Conservation (phyloP, 768 basidiomycete genomes). For the Royoungia palumana region DNA sequence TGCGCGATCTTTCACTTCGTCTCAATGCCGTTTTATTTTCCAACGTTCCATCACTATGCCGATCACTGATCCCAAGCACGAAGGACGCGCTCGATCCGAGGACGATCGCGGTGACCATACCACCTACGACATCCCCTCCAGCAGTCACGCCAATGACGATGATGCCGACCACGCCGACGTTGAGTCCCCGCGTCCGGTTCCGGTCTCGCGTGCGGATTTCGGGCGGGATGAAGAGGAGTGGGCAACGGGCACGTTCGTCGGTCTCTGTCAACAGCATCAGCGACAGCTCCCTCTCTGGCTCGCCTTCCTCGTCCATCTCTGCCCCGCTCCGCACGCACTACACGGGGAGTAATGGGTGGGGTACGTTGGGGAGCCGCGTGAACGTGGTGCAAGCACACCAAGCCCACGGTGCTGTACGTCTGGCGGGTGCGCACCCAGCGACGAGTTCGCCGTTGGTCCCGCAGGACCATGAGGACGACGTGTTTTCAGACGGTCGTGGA, state of each 20-base stretch:
- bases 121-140: too few species aligned
- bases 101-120: too few species aligned
- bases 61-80: constrained; percentile 3
- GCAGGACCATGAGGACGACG: neutral
- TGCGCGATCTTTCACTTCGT: too few species aligned
- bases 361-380: constrained; percentile 59
- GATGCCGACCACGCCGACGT: too few species aligned
- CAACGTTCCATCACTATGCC: neutral
- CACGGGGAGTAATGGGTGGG: constrained; percentile 53
- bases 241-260: constrained; percentile 35
- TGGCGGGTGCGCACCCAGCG: too few species aligned
- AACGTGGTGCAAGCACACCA: constrained; percentile 8
- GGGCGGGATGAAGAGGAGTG: constrained; percentile 50
- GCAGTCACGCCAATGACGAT: too few species aligned
- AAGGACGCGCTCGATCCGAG: constrained; percentile 7
- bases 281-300: constrained; percentile 46
- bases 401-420: too few species aligned
- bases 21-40: too few species aligned
- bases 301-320: constrained; percentile 78
- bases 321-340: constrained; percentile 67
- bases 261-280: too few species aligned
- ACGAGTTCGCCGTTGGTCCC: neutral
- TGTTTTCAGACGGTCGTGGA: neutral
- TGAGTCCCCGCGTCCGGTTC: constrained; percentile 51
- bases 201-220: constrained; percentile 75